A percentile compares a stretch with the other conserved stretches of the same genome.
Evolutionary conservation across 2,329 filamentous ascomycete species (phyloP).

Genomic region (Pseudogymnoascus sp.): DNA sequence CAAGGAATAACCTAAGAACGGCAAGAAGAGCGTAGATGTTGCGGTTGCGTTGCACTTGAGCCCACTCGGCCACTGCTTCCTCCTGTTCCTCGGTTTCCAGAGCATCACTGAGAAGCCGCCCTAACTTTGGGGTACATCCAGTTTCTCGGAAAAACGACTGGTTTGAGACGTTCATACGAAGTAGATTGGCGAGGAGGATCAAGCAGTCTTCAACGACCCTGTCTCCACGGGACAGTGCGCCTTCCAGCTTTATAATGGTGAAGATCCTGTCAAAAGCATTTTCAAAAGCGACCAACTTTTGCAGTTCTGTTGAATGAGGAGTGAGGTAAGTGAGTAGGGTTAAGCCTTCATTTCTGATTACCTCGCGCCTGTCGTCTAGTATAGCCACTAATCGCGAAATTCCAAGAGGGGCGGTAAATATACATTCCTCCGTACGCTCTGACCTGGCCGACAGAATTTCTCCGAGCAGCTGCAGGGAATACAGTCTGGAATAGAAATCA

Average conservation of each 20-base stretch:
- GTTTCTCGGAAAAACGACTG: conserved; percentile 91
- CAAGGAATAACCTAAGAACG: conserved; percentile 78
- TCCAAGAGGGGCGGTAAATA: conserved; percentile 80
- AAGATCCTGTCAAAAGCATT: conserved; percentile 88
- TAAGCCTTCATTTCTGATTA: conserved; percentile 79
- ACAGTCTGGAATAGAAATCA: conserved; percentile 87
- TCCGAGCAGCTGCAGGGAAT: conserved; percentile 80
- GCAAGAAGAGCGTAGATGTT: conserved; percentile 87
- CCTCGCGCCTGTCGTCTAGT: conserved; percentile 78
- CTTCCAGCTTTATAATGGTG: conserved; percentile 71
- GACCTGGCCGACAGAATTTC: conserved; percentile 79
- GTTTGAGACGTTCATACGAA: conserved; percentile 82
- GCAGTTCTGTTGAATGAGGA: conserved; percentile 75
- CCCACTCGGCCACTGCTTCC: conserved; percentile 62
- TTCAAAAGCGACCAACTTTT: conserved; percentile 93
- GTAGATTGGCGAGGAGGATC: conserved; percentile 79
- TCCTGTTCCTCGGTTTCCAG: conserved; percentile 47
- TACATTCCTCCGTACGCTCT: conserved; percentile 88
- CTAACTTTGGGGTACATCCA: conserved; percentile 67
- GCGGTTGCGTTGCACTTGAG: conserved; percentile 70
- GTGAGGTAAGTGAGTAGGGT: conserved; percentile 84
- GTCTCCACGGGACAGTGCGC: conserved; percentile 72
- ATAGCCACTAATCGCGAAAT: conserved; percentile 78
- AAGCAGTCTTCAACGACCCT: conserved; percentile 89
- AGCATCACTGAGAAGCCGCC: conserved; percentile 57